A percentile compares a stretch with the other conserved stretches of the same genome.
Conservation (phyloP, 202 grass and related monocot species). For the Dendrocalamus latiflorus region DNA sequence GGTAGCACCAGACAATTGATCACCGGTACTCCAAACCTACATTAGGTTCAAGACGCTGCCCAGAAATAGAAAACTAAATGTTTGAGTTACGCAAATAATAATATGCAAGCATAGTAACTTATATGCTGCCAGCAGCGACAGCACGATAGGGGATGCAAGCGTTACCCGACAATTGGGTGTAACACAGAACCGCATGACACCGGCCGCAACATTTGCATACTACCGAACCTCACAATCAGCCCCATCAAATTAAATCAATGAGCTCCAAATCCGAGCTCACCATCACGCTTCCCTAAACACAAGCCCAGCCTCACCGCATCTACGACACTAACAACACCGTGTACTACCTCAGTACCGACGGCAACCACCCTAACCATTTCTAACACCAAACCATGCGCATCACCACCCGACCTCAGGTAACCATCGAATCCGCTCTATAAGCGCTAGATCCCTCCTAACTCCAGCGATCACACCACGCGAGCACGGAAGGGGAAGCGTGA, state of each 20-base stretch:
- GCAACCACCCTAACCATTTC: neutral
- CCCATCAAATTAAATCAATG: neutral
- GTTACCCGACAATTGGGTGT: neutral
- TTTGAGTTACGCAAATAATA: neutral
- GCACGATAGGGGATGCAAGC: neutral
- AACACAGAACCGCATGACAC: neutral
- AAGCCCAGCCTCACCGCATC: neutral
- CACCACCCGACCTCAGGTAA: neutral
- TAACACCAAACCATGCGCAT: neutral
- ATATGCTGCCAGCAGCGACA: neutral
- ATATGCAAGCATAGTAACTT: neutral
- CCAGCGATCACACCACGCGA: neutral
- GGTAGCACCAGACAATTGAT: neutral
- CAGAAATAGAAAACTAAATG: neutral
- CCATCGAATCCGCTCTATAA: neutral
- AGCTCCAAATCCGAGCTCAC: neutral
- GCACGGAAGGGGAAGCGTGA: neutral
- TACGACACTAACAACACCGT: neutral
- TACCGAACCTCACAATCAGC: neutral
- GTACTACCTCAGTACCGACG: neutral
- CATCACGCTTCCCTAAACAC: neutral
- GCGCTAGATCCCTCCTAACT: constrained; percentile 14
- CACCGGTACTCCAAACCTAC: neutral
- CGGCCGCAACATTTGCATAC: neutral
- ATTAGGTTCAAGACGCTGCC: neutral